Conservation (phyloP, 2,329 filamentous ascomycete species). For the Laburnicola sp. region DNA sequence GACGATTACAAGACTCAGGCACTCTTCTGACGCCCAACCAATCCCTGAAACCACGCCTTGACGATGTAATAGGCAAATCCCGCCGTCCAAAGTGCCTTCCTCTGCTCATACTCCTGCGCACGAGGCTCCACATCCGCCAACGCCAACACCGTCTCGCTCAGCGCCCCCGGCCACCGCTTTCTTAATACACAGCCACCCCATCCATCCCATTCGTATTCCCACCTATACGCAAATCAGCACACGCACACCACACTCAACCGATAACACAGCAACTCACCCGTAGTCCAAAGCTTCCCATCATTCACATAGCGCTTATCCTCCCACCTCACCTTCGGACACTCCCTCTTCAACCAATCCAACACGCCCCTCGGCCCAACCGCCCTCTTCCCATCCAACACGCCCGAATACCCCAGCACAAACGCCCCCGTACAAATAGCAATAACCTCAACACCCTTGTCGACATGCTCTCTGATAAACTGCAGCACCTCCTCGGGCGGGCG, state of each 20-base stretch:
- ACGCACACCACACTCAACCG: not conserved
- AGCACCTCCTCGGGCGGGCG: conserved; percentile 31
- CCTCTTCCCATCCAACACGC: conserved; percentile 22
- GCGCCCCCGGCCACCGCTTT: conserved; percentile 23
- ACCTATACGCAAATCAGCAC: conserved; percentile 10
- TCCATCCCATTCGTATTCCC: conserved; percentile 29
- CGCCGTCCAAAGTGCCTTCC: conserved; percentile 1
- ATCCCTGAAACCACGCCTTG: conserved; percentile 9
- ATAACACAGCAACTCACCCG: conserved; percentile 16
- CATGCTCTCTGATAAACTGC: conserved; percentile 40
- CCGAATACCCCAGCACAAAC: conserved; percentile 20
- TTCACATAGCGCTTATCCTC: conserved; percentile 18
- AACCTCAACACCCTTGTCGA: conserved; percentile 22
- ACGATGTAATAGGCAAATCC: conserved; percentile 12
- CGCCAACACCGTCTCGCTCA: conserved; percentile 39
- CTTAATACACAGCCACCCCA: conserved; percentile 19
- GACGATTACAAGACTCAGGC: not conserved
- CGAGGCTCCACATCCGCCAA: conserved; percentile 22
- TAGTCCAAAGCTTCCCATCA: conserved; percentile 23
- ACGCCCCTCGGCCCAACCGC: conserved; percentile 20
- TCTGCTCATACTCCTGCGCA: not conserved
- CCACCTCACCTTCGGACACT: conserved; percentile 21
- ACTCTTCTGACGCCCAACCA: not conserved
- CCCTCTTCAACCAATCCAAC: conserved; percentile 11
- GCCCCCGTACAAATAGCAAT: conserved; percentile 23